These are phyloP conservation scores for Trifolium dubium DNA, from an alignment of 306 rosid species.

Conservation along the genomic window DNA sequence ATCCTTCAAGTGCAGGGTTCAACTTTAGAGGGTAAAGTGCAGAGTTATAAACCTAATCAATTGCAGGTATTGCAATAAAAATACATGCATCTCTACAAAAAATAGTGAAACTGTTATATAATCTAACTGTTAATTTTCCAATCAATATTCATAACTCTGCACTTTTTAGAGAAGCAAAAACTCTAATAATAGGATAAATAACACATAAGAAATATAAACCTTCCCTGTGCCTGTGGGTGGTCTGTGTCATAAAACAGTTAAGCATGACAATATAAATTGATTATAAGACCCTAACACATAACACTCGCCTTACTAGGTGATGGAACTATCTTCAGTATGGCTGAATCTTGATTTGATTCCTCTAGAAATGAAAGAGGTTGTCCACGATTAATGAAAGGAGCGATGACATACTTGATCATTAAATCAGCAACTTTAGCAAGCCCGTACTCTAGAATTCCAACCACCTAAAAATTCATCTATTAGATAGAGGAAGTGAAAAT, in stretches of 20 bases:
- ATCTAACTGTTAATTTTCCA: neutral
- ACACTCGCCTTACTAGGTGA: constrained; percentile 55
- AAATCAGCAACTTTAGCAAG: constrained; percentile 87
- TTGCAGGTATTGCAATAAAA: neutral
- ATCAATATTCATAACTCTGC: neutral
- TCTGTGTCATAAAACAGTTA: constrained; percentile 10
- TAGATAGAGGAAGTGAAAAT: constrained; percentile 34
- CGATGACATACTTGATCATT: constrained; percentile 70
- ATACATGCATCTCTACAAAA: neutral
- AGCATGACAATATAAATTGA: constrained; percentile 12
- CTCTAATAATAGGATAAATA: constrained; percentile 2
- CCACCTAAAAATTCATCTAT: constrained; percentile 51
- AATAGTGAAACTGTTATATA: neutral
- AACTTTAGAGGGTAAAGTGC: constrained; percentile 1
- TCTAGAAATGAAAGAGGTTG: constrained; percentile 61
- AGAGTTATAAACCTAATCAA: constrained; percentile 14
- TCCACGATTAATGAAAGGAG: constrained; percentile 61
- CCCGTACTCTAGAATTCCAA: constrained; percentile 88
- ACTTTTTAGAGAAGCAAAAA: neutral
- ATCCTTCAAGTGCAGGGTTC: neutral
- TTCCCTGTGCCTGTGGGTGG: neutral
- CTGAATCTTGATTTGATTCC: constrained; percentile 57
- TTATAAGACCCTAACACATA: constrained; percentile 14
- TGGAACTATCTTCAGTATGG: constrained; percentile 65
- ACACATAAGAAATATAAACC: constrained; percentile 18